Conservation (phyloP, 2,329 filamentous ascomycete species). For the Penicillium glabrum region DNA sequence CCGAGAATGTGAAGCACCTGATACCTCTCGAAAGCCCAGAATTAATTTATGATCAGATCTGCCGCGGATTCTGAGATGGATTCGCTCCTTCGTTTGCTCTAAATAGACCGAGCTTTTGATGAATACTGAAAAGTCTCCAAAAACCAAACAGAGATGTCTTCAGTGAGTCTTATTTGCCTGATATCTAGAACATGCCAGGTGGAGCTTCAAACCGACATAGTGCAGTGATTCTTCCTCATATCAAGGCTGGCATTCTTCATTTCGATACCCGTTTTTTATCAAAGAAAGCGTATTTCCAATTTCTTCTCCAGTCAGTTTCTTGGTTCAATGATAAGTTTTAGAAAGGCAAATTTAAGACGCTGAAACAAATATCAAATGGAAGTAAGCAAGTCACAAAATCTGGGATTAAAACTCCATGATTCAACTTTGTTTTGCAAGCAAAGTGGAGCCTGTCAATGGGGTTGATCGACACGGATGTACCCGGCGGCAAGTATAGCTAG, state of each 20-base stretch:
- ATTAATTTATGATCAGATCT: constrained; percentile 9
- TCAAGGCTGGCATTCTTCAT: not conserved
- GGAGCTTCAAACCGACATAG: not conserved
- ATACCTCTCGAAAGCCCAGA: constrained; percentile 24
- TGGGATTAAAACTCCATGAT: not conserved
- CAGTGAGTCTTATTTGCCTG: not conserved
- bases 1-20: constrained; percentile 20
- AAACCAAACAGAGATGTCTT: no score
- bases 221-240: not conserved
- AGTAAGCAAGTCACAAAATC: not conserved
- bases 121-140: no score
- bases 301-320: not conserved
- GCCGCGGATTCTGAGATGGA: not conserved
- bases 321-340: not conserved
- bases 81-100: no score
- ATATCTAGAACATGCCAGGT: no score
- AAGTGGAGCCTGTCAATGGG: no score
- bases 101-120: no score
- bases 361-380: not conserved
- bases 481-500: no score
- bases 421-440: no score
- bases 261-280: not conserved
- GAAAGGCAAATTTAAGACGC: not conserved
- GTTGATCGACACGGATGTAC: no score
- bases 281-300: not conserved